Percentiles rank a stretch among this genome's conserved stretches.
These are phyloP conservation scores for Amylostereum chailletii DNA, from an alignment of 1,284 basidiomycete genomes.

Conservation along the genomic window DNA sequence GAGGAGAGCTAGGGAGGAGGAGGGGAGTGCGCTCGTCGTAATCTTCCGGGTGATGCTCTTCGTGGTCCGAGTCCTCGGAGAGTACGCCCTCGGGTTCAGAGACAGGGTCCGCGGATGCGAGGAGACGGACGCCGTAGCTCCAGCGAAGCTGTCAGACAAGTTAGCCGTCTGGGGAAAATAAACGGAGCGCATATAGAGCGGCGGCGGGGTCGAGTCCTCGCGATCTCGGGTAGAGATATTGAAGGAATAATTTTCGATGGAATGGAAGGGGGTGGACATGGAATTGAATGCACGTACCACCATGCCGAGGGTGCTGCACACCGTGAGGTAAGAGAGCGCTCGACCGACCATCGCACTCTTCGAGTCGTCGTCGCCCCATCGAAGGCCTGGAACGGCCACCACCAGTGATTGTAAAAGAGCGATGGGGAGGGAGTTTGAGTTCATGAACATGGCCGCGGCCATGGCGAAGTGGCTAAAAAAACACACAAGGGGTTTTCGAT, in stretches of 20 bases:
- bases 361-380: constrained; percentile 79
- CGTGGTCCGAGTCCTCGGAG: constrained; percentile 9
- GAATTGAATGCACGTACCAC: constrained; percentile 42
- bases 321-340: constrained; percentile 85
- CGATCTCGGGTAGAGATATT: no score
- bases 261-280: neutral
- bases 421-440: constrained; percentile 90
- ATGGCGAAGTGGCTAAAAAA: constrained; percentile 67
- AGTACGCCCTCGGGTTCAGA: constrained; percentile 18
- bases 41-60: constrained; percentile 6
- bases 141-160: constrained; percentile 62
- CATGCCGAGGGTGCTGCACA: constrained; percentile 93
- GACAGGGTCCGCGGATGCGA: constrained; percentile 60
- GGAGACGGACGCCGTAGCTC: constrained; percentile 78
- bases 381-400: constrained; percentile 73
- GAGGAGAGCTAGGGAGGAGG: no score
- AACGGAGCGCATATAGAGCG: no score
- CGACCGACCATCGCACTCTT: constrained; percentile 86
- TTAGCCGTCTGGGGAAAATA: neutral
- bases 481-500: neutral
- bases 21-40: no score
- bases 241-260: no score
- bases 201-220: no score
- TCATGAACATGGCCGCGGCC: constrained; percentile 84
- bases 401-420: constrained; percentile 89